Evolutionary conservation across 345 rosid genomes (phyloP).

Genomic region (Brassica juncea): DNA sequence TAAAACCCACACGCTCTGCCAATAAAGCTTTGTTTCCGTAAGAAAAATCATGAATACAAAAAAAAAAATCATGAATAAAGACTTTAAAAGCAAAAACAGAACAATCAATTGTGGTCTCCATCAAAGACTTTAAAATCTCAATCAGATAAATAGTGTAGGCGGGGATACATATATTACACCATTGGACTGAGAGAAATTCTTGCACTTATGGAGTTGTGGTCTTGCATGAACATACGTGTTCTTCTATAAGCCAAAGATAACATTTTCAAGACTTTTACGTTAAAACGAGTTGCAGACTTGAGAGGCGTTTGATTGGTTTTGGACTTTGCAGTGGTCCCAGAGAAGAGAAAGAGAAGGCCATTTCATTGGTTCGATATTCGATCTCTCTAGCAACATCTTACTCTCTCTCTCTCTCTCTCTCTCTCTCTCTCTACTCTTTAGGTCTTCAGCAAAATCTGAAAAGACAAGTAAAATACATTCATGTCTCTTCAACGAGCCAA

Average conservation of each 20-base stretch:
- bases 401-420: constrained; percentile 16
- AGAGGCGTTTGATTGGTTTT: constrained; percentile 11
- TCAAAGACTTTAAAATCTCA: background rate
- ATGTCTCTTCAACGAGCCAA: constrained; percentile 44
- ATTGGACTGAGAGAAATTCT: constrained; percentile 16
- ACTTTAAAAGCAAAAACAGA: constrained; percentile 18
- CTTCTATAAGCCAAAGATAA: constrained; percentile 32
- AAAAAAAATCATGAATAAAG: constrained; percentile 10
- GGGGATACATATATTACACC: background rate
- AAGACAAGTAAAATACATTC: constrained; percentile 1
- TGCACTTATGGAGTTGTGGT: constrained; percentile 39
- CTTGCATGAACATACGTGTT: constrained; percentile 35
- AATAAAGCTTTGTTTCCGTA: constrained; percentile 16
- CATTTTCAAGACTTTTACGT: background rate
- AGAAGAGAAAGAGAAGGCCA: background rate
- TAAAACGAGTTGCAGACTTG: constrained; percentile 21
- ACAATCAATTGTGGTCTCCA: constrained; percentile 11
- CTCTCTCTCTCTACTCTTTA: constrained; percentile 1
- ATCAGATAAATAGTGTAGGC: background rate
- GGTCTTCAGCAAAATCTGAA: constrained; percentile 20
- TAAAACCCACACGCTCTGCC: constrained; percentile 28
- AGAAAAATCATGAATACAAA: constrained; percentile 11
- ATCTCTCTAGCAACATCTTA: constrained; percentile 1
- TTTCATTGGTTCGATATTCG: constrained; percentile 20
- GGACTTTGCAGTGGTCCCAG: constrained; percentile 26